Evolutionary conservation across 345 rosid species (phyloP).

Genomic region (Salix purpurea): DNA sequence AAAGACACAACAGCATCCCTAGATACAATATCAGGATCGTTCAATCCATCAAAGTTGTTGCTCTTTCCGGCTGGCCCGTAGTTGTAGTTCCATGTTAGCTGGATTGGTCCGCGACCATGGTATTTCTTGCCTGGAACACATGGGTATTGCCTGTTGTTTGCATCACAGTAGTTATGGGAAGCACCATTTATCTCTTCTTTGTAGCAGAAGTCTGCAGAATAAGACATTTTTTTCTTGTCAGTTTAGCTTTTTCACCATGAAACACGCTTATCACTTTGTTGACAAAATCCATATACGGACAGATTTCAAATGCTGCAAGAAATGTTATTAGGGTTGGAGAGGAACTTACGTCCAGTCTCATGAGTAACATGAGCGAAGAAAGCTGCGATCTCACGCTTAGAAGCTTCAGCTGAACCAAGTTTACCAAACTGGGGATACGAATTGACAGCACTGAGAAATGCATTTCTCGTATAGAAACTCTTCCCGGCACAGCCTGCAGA

Average conservation of each 20-base stretch:
- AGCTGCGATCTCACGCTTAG: slow-evolving; percentile 51
- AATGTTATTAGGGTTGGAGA: neutral
- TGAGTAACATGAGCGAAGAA: slow-evolving; percentile 49
- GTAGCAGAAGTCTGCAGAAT: slow-evolving; percentile 46
- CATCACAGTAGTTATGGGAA: slow-evolving; percentile 41
- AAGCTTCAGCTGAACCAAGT: slow-evolving; percentile 27
- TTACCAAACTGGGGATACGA: slow-evolving; percentile 33
- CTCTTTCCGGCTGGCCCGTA: slow-evolving; percentile 56
- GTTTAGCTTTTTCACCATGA: too few relatives aligned
- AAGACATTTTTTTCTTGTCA: neutral
- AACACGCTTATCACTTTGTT: too few relatives aligned
- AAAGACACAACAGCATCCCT: slow-evolving; percentile 50
- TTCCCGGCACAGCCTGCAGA: slow-evolving; percentile 30
- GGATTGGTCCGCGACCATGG: slow-evolving; percentile 63
- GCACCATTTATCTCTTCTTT: slow-evolving; percentile 54
- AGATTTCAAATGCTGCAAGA: too few relatives aligned
- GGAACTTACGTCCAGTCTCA: slow-evolving; percentile 42
- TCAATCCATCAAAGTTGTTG: slow-evolving; percentile 47
- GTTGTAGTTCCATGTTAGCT: slow-evolving; percentile 63
- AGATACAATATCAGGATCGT: slow-evolving; percentile 57
- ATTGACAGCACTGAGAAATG: slow-evolving; percentile 27
- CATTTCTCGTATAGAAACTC: slow-evolving; percentile 36
- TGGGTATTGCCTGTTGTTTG: slow-evolving; percentile 38
- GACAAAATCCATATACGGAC: too few relatives aligned
- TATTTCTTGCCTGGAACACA: slow-evolving; percentile 52